A percentile compares a stretch with the other conserved stretches of the same genome.
Evolutionary conservation across 192 early-diverging fungal species (phyloP).

Genomic region (Podila epigama): DNA sequence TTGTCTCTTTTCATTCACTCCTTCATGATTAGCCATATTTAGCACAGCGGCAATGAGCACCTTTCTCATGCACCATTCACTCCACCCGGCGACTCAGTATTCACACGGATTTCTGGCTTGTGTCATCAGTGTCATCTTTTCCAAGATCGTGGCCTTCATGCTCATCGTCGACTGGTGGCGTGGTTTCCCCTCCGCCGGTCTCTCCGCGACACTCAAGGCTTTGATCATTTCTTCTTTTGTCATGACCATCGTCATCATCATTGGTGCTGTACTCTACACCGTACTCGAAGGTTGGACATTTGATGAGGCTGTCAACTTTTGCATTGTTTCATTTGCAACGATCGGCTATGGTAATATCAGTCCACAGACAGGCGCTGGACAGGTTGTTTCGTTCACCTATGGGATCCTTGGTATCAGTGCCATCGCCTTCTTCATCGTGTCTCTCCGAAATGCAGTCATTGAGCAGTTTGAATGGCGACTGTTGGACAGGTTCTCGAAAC

Average conservation of each 20-base stretch:
- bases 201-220: constrained; percentile 21
- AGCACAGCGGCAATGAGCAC: constrained; percentile 17
- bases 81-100: constrained; percentile 20
- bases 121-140: constrained; percentile 11
- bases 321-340: constrained; percentile 44
- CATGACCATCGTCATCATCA: constrained; percentile 31
- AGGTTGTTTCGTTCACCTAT: constrained; percentile 28
- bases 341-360: constrained; percentile 42
- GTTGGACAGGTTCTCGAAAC: constrained; percentile 18
- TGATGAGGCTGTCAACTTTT: constrained; percentile 39
- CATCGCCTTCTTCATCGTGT: constrained; percentile 31
- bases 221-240: constrained; percentile 44
- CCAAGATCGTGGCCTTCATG: constrained; percentile 19
- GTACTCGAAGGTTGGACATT: constrained; percentile 34
- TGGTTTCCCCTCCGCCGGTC: constrained; percentile 36
- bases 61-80: not conserved
- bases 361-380: constrained; percentile 20
- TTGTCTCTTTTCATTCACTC: not conserved
- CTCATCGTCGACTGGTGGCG: constrained; percentile 31
- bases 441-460: constrained; percentile 32
- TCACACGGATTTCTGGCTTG: constrained; percentile 39
- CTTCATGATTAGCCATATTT: constrained; percentile 9
- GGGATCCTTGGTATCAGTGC: constrained; percentile 25
- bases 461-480: constrained; percentile 46
- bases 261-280: constrained; percentile 23